phyloP scores from a whole-genome alignment of 192 early-diverging fungal genomes.

The Gryganskiella cystojenkinii region DNA sequence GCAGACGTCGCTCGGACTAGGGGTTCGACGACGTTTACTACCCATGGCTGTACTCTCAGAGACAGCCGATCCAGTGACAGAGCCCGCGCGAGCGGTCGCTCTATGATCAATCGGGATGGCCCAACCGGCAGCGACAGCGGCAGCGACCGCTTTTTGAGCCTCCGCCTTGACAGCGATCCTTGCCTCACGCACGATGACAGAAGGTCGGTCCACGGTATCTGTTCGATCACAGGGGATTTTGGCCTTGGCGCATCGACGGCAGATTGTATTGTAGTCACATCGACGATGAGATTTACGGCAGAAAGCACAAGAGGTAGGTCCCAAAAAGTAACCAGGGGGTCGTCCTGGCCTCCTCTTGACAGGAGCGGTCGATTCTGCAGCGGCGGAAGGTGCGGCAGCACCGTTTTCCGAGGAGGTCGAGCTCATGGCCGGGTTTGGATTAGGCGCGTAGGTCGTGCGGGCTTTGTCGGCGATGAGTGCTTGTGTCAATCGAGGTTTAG shows the following conservation, averaged over 20 bases:
- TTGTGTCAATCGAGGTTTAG: conserved; percentile 14
- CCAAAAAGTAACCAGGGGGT: conserved; percentile 46
- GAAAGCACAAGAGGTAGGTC: conserved; percentile 43
- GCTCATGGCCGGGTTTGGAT: neutral
- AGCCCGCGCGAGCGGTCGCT: neutral
- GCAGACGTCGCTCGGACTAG: conserved; percentile 23
- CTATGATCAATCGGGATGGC: neutral
- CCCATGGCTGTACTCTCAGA: neutral
- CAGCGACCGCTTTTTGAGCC: conserved; percentile 21
- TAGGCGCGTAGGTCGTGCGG: conserved; percentile 30
- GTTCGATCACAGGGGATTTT: conserved; percentile 49
- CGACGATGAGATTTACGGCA: conserved; percentile 44
- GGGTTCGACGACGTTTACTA: conserved; percentile 19
- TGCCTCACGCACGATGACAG: conserved; percentile 43
- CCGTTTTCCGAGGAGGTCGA: neutral
- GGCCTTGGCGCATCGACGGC: conserved; percentile 40
- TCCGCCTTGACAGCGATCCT: conserved; percentile 31
- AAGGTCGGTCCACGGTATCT: conserved; percentile 47
- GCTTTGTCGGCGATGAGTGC: conserved; percentile 35
- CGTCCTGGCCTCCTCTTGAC: conserved; percentile 35
- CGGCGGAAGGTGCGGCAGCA: neutral
- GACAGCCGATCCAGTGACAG: neutral
- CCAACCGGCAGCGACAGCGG: conserved; percentile 28
- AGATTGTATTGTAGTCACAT: conserved; percentile 45
- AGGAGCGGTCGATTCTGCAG: too few species aligned